phyloP scores from a whole-genome alignment of 352 stramenopile species.

The Phytophthora tubulina region DNA sequence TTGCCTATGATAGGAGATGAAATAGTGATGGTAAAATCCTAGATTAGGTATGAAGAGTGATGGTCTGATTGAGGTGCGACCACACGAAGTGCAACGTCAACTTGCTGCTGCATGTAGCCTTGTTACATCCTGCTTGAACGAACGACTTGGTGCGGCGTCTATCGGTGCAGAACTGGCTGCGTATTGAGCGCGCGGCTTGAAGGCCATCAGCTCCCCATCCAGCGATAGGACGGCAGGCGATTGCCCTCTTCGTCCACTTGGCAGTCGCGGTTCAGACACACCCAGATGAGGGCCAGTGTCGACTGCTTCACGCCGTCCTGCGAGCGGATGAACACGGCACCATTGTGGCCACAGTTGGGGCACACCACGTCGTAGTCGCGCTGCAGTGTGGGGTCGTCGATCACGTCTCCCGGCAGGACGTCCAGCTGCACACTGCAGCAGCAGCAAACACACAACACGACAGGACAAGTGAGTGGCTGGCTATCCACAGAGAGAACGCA shows the following conservation, averaged over 20 bases:
- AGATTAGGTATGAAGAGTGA: slow-evolving; percentile 8
- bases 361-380: slow-evolving; percentile 89
- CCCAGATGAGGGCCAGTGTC: slow-evolving; percentile 89
- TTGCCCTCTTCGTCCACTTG: slow-evolving; percentile 89
- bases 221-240: slow-evolving; percentile 85
- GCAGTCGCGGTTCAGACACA: slow-evolving; percentile 90
- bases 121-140: slow-evolving; percentile 21
- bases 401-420: slow-evolving; percentile 86
- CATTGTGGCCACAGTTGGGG: slow-evolving; percentile 80
- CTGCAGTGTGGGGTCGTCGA: slow-evolving; percentile 90
- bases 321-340: slow-evolving; percentile 89
- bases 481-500: background rate
- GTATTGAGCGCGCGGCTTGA: background rate
- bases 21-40: background rate
- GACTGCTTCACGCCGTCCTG: slow-evolving; percentile 91
- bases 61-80: background rate
- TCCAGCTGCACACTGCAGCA: slow-evolving; percentile 78
- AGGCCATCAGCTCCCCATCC: slow-evolving; percentile 70
- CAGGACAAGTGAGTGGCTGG: background rate
- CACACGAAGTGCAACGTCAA: slow-evolving; percentile 10
- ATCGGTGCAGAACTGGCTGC: background rate
- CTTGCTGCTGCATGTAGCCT: background rate
- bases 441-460: slow-evolving; percentile 14
- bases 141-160: background rate
- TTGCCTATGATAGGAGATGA: background rate